These are phyloP conservation scores for Ogataea ganodermae DNA, from an alignment of 805 yeast genomes.

Conservation along the genomic window DNA sequence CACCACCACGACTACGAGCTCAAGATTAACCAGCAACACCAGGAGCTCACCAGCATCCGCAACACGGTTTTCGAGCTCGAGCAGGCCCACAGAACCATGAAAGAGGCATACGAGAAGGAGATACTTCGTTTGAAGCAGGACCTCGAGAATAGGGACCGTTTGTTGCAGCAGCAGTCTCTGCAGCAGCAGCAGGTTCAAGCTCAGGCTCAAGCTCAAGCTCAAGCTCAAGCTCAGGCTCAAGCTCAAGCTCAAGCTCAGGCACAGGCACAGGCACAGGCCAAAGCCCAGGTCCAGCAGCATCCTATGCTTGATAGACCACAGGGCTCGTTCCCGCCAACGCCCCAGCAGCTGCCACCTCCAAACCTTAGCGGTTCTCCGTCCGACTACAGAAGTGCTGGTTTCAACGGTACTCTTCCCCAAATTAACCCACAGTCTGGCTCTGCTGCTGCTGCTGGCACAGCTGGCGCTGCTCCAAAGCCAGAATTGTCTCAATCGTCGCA, in stretches of 20 bases:
- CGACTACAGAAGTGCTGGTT: slow-evolving; percentile 22
- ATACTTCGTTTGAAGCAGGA: slow-evolving; percentile 82
- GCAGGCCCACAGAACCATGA: slow-evolving; percentile 90
- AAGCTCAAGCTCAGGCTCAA: slow-evolving; percentile 35
- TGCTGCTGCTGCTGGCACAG: slow-evolving; percentile 30
- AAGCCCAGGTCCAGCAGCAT: slow-evolving; percentile 26
- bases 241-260: slow-evolving; percentile 38
- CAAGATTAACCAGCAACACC: slow-evolving; percentile 87
- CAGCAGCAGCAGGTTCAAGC: slow-evolving; percentile 27
- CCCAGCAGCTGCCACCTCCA: slow-evolving; percentile 40
- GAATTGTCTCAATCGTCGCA: slow-evolving; percentile 32
- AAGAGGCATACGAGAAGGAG: slow-evolving; percentile 95
- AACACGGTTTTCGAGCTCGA: slow-evolving; percentile 94
- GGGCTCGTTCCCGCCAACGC: slow-evolving; percentile 27
- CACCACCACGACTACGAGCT: slow-evolving; percentile 92
- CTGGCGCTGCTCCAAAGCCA: slow-evolving; percentile 33
- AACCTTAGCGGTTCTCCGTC: slow-evolving; percentile 32
- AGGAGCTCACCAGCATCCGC: slow-evolving; percentile 90
- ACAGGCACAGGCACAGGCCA: slow-evolving; percentile 29
- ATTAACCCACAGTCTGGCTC: slow-evolving; percentile 26
- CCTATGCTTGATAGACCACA: slow-evolving; percentile 24
- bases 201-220: slow-evolving; percentile 32
- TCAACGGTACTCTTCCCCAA: slow-evolving; percentile 28
- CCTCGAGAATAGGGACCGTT: slow-evolving; percentile 77
- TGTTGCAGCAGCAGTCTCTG: slow-evolving; percentile 43